Evolutionary conservation across 129 eudicot species (phyloP), one percentile per base, ranked within the genome.

Genomic region (Dittrichia graveolens): DNA sequence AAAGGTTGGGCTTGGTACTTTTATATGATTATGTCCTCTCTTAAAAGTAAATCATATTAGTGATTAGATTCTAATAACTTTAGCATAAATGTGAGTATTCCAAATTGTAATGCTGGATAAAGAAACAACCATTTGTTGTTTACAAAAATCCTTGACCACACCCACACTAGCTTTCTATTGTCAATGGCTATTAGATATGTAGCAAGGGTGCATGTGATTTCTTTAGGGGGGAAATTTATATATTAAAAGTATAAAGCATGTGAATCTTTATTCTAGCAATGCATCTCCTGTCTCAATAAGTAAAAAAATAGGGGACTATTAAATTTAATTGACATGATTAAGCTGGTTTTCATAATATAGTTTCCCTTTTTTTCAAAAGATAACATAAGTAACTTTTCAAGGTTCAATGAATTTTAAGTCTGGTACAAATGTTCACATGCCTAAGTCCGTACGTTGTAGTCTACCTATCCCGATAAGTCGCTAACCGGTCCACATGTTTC

Each of bases 31-130:
- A 73, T 73, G 77, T 35, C 38, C 45, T 54, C 60, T 52, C 60
- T 41, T 14, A 37, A 73, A 73, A 73, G 61, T 41, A 73, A 60
- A 61, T 73, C 69, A 60, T 73, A 24, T 9, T 47, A 38, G 50
- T 74, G 80, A 75, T 75, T 66, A 75, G 67, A 75, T 75, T 75
- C 80, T 69, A 43, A 56, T 61, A 34, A 53, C 54, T 70, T 18
- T 65, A 54, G 65, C 53, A 64, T 62, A 74, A 18, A 31, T 52
- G 13, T 65, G 13, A n/a, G 31, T 56, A 55, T 66, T 55, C 56
- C 31, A 56, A 75, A 65, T 45, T 16, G 73, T 66, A 45, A 38
- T 75, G 80, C 73, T 47, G 80, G 74, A 55, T 48, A 75, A 75
- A 66, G 80, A 67, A 66, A 75, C 80, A 66, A 69, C 74, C 59